Evolutionary conservation across 257 asterid genomes (phyloP), one percentile per base, ranked within the genome.

Genomic region (Nicotiana obtusifolia): DNA sequence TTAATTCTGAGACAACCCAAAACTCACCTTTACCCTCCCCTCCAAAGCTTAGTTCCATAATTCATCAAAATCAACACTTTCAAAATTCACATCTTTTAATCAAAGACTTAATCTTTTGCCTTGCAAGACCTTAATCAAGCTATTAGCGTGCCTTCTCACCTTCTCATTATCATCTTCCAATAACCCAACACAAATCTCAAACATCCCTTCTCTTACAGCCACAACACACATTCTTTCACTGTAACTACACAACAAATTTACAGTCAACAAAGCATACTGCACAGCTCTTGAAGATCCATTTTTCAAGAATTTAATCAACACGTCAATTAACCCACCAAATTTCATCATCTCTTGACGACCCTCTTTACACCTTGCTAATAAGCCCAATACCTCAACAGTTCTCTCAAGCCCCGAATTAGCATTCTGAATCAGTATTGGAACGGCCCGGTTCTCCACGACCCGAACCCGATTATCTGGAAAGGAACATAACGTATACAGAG

Each of bases 151-250:
- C 26, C 96, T 86, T 84, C 98, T 90, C 64, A 95, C 93, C 80
- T 95, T 95, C 83, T 91, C 96, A 82, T 91, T 94, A 61, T 95
- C 99, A 84, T 94, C 98, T 87, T 95, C 97, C 82, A 95, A 82
- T 65, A 93, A 82, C 5, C 89, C 90, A 26, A 88, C 86, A 69
- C 97, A 94, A 6, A 91, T 85, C 83, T 92, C 97, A 56, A 90
- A 88, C 77, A 92, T 64, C 17, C 97, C 99, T 44, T 80, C 89
- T 83, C 87, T 86, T 4, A 87, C 20, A 57, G 89, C 97, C 78
- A 89, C 90, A 76, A 86, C n/a, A 64, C 87, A 82, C 87, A 88
- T 88, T 75, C 84, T 85, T 37, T 91, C 92, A 81, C 91, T 94
- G 53, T 83, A 88, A 65, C 85, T 86, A 80, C 98, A 95, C 69